Evolutionary conservation across 2,329 filamentous ascomycete species (phyloP).

Genomic region (Aspergillus clavatus): DNA sequence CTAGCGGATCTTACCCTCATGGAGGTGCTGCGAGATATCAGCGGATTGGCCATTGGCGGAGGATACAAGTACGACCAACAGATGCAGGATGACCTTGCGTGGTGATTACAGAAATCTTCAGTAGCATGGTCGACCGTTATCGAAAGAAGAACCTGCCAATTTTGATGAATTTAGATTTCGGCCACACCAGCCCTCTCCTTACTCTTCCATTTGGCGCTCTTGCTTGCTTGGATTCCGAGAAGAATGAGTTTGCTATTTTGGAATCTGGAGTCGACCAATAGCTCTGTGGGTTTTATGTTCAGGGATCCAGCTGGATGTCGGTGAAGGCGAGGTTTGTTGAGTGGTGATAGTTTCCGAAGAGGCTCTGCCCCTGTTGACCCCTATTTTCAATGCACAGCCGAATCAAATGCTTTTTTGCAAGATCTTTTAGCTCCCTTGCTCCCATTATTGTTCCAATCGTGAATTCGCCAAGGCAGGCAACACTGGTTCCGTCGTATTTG

Average conservation of each 20-base stretch:
- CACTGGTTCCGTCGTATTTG: too few species aligned
- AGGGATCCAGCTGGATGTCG: too few species aligned
- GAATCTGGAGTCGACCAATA: conserved; percentile 4
- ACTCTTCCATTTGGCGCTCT: conserved; percentile 33
- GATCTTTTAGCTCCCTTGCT: too few species aligned
- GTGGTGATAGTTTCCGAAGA: too few species aligned
- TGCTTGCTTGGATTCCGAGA: conserved; percentile 37
- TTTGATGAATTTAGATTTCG: conserved; percentile 42
- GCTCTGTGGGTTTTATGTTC: too few species aligned
- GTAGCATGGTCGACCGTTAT: background rate
- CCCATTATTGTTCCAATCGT: too few species aligned
- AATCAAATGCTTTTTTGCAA: too few species aligned
- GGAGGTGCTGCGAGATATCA: conserved; percentile 40
- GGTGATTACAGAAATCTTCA: conserved; percentile 1
- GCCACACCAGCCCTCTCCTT: conserved; percentile 42
- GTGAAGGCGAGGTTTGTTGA: too few species aligned
- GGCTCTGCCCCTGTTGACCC: too few species aligned
- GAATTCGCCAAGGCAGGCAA: too few species aligned
- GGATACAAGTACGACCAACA: conserved; percentile 39
- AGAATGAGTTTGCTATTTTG: conserved; percentile 33
- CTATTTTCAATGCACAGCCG: too few species aligned
- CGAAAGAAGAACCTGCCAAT: conserved; percentile 28
- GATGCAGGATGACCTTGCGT: conserved; percentile 23
- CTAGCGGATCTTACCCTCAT: conserved; percentile 40
- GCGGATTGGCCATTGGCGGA: conserved; percentile 42